Percentiles rank a stretch among this genome's conserved stretches.
phyloP scores from a whole-genome alignment of 2,329 filamentous ascomycete genomes.

The Aaosphaeria arxii region DNA sequence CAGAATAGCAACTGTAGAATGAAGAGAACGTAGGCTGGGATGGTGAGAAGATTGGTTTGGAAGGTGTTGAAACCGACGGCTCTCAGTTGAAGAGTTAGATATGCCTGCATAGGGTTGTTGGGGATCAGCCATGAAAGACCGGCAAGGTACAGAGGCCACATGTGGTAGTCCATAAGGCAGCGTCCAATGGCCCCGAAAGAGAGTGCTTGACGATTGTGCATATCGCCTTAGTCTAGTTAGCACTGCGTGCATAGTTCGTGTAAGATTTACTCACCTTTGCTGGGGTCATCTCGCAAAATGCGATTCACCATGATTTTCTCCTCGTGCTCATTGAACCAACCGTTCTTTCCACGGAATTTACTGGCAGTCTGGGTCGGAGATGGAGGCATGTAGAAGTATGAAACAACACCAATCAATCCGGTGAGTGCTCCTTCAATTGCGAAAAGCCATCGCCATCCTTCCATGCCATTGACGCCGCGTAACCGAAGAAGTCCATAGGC shows the following conservation, averaged over 20 bases:
- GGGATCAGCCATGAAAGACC: conserved; percentile 37
- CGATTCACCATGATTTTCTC: conserved; percentile 65
- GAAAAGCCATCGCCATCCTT: conserved; percentile 58
- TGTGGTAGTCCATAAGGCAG: conserved; percentile 54
- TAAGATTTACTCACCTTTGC: conserved; percentile 32
- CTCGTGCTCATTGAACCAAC: conserved; percentile 63
- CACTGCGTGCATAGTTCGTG: conserved; percentile 32
- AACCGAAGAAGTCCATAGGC: conserved; percentile 55
- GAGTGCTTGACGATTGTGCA: conserved; percentile 59
- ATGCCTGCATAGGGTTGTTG: conserved; percentile 23
- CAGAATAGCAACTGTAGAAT: conserved; percentile 35
- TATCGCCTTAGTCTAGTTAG: conserved; percentile 40
- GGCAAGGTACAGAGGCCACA: conserved; percentile 45
- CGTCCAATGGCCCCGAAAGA: conserved; percentile 47
- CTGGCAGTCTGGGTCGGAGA: conserved; percentile 46
- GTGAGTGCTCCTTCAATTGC: conserved; percentile 33
- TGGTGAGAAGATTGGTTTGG: conserved; percentile 41
- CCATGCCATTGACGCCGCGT: conserved; percentile 47
- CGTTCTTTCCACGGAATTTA: conserved; percentile 50
- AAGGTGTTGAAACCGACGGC: conserved; percentile 37
- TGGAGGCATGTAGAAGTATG: conserved; percentile 27
- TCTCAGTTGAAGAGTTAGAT: conserved; percentile 34
- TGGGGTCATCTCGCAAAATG: conserved; percentile 51
- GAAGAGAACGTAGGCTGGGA: conserved; percentile 40
- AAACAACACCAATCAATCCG: conserved; percentile 13